phyloP scores from a whole-genome alignment of 2,329 filamentous ascomycete genomes.

The Claviceps sp. region DNA sequence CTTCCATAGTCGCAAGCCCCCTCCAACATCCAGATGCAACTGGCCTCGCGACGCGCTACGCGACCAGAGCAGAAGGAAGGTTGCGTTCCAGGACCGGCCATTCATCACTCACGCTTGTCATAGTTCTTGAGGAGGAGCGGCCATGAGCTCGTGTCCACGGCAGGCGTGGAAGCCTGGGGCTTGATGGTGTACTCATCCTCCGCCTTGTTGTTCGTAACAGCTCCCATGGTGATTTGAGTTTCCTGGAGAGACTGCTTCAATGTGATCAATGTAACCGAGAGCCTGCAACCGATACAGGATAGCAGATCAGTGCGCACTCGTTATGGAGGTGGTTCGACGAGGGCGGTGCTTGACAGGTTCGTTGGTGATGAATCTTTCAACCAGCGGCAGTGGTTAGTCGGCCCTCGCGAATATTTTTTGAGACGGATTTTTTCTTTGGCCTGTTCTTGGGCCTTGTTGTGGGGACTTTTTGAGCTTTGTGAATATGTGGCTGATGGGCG shows the following conservation, averaged over 20 bases:
- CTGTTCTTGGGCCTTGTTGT: slow-evolving; percentile 4
- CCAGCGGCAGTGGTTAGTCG: slow-evolving; percentile 5
- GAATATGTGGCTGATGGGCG: slow-evolving; percentile 6
- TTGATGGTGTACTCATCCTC: slow-evolving; percentile 80
- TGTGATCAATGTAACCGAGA: slow-evolving; percentile 5
- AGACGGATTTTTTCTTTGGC: slow-evolving; percentile 10
- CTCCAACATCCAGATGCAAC: neutral
- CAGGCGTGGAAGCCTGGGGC: slow-evolving; percentile 68
- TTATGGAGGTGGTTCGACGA: slow-evolving; percentile 10
- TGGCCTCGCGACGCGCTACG: neutral
- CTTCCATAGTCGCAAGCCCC: neutral
- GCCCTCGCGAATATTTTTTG: slow-evolving; percentile 4
- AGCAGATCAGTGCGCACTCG: slow-evolving; percentile 7
- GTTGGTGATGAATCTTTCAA: slow-evolving; percentile 5
- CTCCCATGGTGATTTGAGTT: slow-evolving; percentile 30
- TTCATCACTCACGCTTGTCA: slow-evolving; percentile 58
- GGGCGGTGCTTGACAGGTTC: slow-evolving; percentile 9
- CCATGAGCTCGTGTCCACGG: slow-evolving; percentile 78
- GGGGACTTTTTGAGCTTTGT: slow-evolving; percentile 8
- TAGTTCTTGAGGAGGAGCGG: slow-evolving; percentile 94
- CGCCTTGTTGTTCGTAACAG: slow-evolving; percentile 23
- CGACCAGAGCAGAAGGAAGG: too few relatives aligned
- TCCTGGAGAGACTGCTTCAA: neutral
- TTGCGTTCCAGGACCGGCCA: too few relatives aligned
- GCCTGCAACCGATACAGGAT: slow-evolving; percentile 5